Conservation (phyloP, 768 basidiomycete species). For the Cystofilobasidium ferigula region DNA sequence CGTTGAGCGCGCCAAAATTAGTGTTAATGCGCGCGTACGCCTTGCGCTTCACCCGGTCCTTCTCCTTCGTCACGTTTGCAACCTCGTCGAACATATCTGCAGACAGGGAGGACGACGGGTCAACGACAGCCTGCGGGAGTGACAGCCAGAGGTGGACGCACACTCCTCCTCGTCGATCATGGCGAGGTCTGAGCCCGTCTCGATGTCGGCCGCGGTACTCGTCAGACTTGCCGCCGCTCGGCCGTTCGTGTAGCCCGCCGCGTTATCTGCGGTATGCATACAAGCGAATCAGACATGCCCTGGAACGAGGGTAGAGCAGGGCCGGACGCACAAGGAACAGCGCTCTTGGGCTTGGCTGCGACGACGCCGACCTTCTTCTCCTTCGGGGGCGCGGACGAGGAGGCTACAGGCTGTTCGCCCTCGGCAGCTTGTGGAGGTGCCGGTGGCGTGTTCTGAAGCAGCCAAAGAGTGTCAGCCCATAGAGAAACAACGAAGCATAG, state of each 20-base stretch:
- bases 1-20: constrained; percentile 57
- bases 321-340: constrained; percentile 7
- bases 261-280: constrained; percentile 46
- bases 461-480: background rate
- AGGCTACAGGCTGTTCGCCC: constrained; percentile 14
- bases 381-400: background rate
- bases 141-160: constrained; percentile 24
- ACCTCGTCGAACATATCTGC: constrained; percentile 89
- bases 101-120: no score
- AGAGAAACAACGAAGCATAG: background rate
- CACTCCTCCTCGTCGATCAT: constrained; percentile 97
- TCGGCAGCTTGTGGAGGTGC: constrained; percentile 23
- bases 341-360: constrained; percentile 23
- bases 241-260: constrained; percentile 49
- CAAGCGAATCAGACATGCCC: background rate
- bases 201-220: constrained; percentile 77
- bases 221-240: constrained; percentile 85
- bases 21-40: constrained; percentile 95
- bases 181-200: constrained; percentile 58
- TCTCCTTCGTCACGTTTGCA: constrained; percentile 70
- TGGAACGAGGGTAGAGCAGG: background rate
- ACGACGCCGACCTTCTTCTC: constrained; percentile 26
- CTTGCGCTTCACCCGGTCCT: constrained; percentile 77
- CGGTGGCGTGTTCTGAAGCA: constrained; percentile 15
- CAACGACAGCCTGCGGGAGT: background rate